Evolutionary conservation across 208 protist species (phyloP).

Genomic region (Porcisia hertigi): DNA sequence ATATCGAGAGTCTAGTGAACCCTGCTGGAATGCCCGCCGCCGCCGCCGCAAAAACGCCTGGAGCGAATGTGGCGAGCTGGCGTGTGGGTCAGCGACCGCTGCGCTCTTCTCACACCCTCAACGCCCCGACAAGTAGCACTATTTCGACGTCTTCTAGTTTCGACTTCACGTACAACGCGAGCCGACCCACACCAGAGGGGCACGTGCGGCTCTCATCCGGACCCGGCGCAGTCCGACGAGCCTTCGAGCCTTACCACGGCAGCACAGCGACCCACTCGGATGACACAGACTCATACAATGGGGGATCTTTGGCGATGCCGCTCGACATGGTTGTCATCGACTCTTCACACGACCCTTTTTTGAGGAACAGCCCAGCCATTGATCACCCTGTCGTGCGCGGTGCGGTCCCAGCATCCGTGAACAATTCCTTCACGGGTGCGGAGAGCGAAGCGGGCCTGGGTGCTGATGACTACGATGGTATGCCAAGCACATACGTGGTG

Average conservation of each 20-base stretch:
- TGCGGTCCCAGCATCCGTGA: slow-evolving; percentile 1
- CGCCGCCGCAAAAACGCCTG: background rate
- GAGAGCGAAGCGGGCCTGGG: slow-evolving; percentile 33
- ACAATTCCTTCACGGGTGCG: slow-evolving; percentile 26
- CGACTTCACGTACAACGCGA: slow-evolving; percentile 4
- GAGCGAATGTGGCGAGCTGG: background rate
- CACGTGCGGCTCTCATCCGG: background rate
- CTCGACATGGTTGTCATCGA: slow-evolving; percentile 31
- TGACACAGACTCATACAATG: background rate
- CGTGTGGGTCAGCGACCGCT: background rate
- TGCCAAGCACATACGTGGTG: slow-evolving; percentile 51
- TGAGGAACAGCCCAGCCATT: slow-evolving; percentile 8
- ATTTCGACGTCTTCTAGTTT: slow-evolving; percentile 11
- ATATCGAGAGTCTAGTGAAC: slow-evolving; percentile 43
- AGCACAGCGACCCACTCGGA: background rate
- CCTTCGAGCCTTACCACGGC: slow-evolving; percentile 22
- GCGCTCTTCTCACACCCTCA: background rate
- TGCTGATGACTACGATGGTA: slow-evolving; percentile 24
- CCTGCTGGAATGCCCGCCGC: slow-evolving; percentile 20
- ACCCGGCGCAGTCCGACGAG: background rate
- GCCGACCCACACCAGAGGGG: background rate
- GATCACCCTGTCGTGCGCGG: slow-evolving; percentile 3
- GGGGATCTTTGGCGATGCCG: slow-evolving; percentile 2
- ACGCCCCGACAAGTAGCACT: background rate
- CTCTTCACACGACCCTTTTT: slow-evolving; percentile 1